Evolutionary conservation across 1,284 basidiomycete species (phyloP), one percentile per base, ranked within the genome.

Genomic region (Flammula alnicola): DNA sequence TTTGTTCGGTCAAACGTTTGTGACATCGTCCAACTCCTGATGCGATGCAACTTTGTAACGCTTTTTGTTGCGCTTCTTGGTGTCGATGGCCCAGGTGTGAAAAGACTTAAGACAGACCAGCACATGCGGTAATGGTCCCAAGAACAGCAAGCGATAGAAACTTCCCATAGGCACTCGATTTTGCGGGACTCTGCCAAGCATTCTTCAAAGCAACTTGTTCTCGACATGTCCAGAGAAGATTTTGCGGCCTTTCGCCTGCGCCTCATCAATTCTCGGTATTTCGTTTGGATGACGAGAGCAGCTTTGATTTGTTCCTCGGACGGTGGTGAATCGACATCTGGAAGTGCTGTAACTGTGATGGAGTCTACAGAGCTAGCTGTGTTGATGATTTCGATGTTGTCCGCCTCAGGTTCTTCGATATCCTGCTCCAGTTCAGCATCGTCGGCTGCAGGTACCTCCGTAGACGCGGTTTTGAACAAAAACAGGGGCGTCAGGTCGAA

Each of bases 61-160:
- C 37, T 67, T 61, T 54, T 70, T 77, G 2, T 65, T 69, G 17
- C 59, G 55, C 7, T 35, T 59, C 58, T 76, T 79, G 14, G 57
- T 55, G 1, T 62, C 53, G 27, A 63, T 51, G 1, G 68, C 58
- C 17, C 65, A 46, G 1, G 54, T 43, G 8, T 68, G 62, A 8
- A 70, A 63, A 16, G 63, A 57, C 19, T 80, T 72, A 14, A 83
- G 66, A 49, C 70, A 78, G 3, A 75, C 60, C 17, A 80, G 65
- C 3, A 79, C 60, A 52, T 74, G 75, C 0, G 81, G 78, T 3
- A 84, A 63, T 5, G 78, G 74, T 1, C 79, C 79, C 2, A 80
- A 66, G 59, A 76, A 79, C 11, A 78, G 62, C 2, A 66, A 49
- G 14, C 72, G 72, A 55, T 83, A 81, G 16, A 51, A 57, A 14